phyloP scores from a whole-genome alignment of 768 basidiomycete genomes.

The Postia placenta region DNA sequence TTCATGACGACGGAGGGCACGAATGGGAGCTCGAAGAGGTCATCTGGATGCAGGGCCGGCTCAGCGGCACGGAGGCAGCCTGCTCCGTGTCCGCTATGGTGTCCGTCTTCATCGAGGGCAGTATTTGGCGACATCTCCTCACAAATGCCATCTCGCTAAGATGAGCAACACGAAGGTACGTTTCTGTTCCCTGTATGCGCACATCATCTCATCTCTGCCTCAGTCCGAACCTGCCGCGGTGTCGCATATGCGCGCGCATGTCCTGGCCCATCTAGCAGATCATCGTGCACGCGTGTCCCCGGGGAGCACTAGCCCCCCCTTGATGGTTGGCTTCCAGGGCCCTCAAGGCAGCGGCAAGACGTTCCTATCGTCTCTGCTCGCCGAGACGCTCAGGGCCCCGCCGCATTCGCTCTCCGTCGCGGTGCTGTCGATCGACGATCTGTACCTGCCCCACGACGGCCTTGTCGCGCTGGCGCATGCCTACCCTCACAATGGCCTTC shows the following conservation, averaged over 20 bases:
- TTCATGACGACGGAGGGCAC: too few species aligned
- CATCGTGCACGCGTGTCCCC: slow-evolving; percentile 22
- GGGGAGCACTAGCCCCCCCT: slow-evolving; percentile 35
- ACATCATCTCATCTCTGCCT: too few species aligned
- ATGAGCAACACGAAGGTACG: too few species aligned
- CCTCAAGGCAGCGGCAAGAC: slow-evolving; percentile 96
- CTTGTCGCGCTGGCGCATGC: slow-evolving; percentile 49
- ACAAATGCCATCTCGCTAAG: too few species aligned
- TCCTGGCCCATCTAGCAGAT: slow-evolving; percentile 28
- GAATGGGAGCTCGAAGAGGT: too few species aligned
- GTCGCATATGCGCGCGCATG: slow-evolving; percentile 31
- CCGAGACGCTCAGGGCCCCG: slow-evolving; percentile 28
- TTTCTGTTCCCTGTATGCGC: too few species aligned
- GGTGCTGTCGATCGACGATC: slow-evolving; percentile 75
- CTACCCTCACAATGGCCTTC: slow-evolving; percentile 56
- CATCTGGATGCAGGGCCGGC: too few species aligned
- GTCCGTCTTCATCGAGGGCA: too few species aligned
- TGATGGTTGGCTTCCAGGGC: slow-evolving; percentile 87
- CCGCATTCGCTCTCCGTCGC: slow-evolving; percentile 51
- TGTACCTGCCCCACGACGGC: slow-evolving; percentile 71
- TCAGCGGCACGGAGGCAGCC: too few species aligned
- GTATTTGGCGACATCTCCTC: too few species aligned
- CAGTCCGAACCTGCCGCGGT: slow-evolving; percentile 29
- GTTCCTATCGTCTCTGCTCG: slow-evolving; percentile 58
- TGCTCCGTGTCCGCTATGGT: too few species aligned